A percentile compares a stretch with the other conserved stretches of the same genome.
Evolutionary conservation across 1,284 basidiomycete genomes (phyloP).

Genomic region (Hypsizygus ulmarius): DNA sequence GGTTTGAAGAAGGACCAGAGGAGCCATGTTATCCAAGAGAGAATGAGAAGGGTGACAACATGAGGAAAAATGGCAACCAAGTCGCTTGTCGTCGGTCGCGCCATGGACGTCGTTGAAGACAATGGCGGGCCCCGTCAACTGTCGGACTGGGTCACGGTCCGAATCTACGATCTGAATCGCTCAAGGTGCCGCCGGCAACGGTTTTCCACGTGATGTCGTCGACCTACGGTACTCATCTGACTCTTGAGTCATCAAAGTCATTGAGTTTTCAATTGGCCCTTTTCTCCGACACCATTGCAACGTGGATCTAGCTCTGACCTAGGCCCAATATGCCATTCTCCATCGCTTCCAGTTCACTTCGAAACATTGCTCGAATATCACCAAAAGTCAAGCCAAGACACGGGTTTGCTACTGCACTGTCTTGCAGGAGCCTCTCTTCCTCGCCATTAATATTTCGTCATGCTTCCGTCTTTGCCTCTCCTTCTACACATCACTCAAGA

Average conservation of each 20-base stretch:
- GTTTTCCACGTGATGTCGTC: conserved; percentile 20
- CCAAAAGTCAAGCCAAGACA: conserved; percentile 4
- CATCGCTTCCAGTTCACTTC: conserved; percentile 23
- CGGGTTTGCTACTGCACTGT: not conserved
- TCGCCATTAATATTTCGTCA: conserved; percentile 11
- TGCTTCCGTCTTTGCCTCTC: conserved; percentile 22
- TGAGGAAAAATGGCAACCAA: conserved; percentile 13
- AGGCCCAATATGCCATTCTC: conserved; percentile 19
- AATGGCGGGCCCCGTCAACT: too few species aligned
- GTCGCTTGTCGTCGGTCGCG: conserved; percentile 10
- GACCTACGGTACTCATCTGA: too few species aligned
- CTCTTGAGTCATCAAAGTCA: too few species aligned
- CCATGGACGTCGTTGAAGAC: conserved; percentile 2
- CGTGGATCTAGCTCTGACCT: conserved; percentile 1
- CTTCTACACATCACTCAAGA: conserved; percentile 21
- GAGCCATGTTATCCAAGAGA: conserved; percentile 30
- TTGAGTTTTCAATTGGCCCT: conserved; percentile 13
- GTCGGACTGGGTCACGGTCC: too few species aligned
- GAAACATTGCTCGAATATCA: conserved; percentile 11
- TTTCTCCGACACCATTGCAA: not conserved
- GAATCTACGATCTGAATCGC: too few species aligned
- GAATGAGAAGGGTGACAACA: conserved; percentile 17
- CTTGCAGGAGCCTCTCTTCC: conserved; percentile 7
- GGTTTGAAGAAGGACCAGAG: conserved; percentile 32
- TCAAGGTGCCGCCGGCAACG: too few species aligned